Percentiles rank a stretch among this genome's conserved stretches.
phyloP scores from a whole-genome alignment of 257 asterid genomes.

The Gynochthodes officinalis region DNA sequence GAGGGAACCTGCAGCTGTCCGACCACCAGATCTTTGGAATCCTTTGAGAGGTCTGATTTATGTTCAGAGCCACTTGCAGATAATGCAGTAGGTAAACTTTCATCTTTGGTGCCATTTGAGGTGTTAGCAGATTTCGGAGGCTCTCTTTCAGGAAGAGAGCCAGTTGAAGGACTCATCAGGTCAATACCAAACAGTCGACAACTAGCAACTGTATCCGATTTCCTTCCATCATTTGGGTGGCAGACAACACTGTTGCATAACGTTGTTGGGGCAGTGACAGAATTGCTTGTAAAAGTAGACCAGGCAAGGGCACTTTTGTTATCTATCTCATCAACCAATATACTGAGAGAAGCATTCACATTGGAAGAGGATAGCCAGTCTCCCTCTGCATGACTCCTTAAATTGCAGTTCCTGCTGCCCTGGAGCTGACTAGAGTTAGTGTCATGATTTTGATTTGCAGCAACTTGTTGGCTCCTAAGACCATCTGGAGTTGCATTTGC shows the following conservation, averaged over 20 bases:
- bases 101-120: conserved; percentile 32
- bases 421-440: conserved; percentile 15
- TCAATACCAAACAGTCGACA: conserved; percentile 86
- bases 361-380: conserved; percentile 22
- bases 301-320: conserved; percentile 51
- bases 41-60: conserved; percentile 61
- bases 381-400: conserved; percentile 18
- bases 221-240: conserved; percentile 37
- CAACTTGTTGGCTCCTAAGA: conserved; percentile 24
- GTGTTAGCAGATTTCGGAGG: conserved; percentile 28
- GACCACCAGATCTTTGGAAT: conserved; percentile 39
- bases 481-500: conserved; percentile 33
- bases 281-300: conserved; percentile 47
- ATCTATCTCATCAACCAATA: conserved; percentile 48
- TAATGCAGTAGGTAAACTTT: conserved; percentile 24
- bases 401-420: conserved; percentile 20
- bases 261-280: conserved; percentile 29
- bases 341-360: conserved; percentile 32
- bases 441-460: conserved; percentile 19
- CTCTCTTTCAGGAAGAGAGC: conserved; percentile 25
- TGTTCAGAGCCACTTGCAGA: conserved; percentile 63
- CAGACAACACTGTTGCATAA: conserved; percentile 30
- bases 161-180: conserved; percentile 50
- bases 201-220: conserved; percentile 41
- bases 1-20: conserved; percentile 38